Evolutionary conservation across 352 stramenopile genomes (phyloP).

Genomic region (Hyaloperonospora arabidopsidis): DNA sequence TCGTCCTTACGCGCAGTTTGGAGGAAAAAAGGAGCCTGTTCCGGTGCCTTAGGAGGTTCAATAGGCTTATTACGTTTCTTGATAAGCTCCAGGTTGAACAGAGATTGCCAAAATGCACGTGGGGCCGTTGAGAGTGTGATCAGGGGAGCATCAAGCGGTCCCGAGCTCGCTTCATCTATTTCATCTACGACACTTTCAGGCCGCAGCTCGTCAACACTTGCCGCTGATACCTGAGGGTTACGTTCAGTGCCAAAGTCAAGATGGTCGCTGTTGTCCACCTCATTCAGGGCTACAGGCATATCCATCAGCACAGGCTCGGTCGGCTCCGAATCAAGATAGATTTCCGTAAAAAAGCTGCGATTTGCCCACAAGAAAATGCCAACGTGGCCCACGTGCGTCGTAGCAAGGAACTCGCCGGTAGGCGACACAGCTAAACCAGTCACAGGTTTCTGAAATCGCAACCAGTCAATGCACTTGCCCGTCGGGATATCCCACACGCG

Average conservation of each 20-base stretch:
- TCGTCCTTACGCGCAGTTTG: conserved; percentile 83
- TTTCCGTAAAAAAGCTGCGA: conserved; percentile 88
- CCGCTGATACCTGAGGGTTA: conserved; percentile 38
- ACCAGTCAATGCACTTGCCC: conserved; percentile 91
- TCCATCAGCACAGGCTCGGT: conserved; percentile 81
- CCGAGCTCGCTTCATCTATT: conserved; percentile 26
- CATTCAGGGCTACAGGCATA: conserved; percentile 85
- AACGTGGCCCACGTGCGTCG: conserved; percentile 86
- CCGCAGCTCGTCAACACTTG: conserved; percentile 33
- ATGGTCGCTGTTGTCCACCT: conserved; percentile 65
- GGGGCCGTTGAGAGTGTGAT: conserved; percentile 75
- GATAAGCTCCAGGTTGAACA: conserved; percentile 91
- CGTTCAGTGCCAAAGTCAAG: conserved; percentile 47
- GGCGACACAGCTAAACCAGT: conserved; percentile 89
- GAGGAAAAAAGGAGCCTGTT: conserved; percentile 93
- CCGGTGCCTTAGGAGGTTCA: conserved; percentile 90
- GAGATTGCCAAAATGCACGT: conserved; percentile 83
- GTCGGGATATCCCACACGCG: conserved; percentile 93
- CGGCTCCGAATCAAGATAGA: conserved; percentile 78
- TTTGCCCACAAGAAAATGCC: conserved; percentile 95
- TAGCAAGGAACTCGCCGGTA: conserved; percentile 93
- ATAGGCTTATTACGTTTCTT: conserved; percentile 95
- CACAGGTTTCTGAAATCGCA: conserved; percentile 88
- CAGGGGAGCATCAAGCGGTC: conserved; percentile 49
- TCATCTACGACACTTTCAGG: conserved; percentile 39